Conservation (phyloP, 306 rosid genomes). For the Amphicarpaea edgeworthii region DNA sequence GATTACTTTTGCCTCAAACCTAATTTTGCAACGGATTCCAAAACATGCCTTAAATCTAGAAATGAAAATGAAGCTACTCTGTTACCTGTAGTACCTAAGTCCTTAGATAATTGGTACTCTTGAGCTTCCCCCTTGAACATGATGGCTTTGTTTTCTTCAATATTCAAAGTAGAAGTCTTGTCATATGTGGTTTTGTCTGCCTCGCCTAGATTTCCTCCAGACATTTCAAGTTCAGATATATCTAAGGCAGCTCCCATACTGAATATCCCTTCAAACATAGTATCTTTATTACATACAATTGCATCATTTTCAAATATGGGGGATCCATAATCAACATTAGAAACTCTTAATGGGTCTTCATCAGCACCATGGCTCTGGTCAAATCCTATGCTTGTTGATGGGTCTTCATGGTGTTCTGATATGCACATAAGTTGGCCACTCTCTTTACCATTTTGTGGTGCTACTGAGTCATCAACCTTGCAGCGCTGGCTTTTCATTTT, state of each 20-base stretch:
- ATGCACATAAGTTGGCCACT: conserved; percentile 12
- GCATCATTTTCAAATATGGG: conserved; percentile 39
- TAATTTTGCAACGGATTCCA: no score
- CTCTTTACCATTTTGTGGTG: conserved; percentile 5
- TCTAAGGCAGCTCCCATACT: conserved; percentile 39
- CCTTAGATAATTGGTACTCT: conserved; percentile 44
- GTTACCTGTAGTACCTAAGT: conserved; percentile 50
- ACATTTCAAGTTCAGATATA: conserved; percentile 40
- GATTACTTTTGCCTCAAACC: no score
- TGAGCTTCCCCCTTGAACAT: conserved; percentile 24
- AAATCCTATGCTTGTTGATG: conserved; percentile 43
- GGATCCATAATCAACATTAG: conserved; percentile 24
- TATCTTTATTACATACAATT: conserved; percentile 12
- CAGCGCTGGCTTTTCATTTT: neutral
- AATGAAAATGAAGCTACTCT: conserved; percentile 33
- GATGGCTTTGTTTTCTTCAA: conserved; percentile 37
- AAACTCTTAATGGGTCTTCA: conserved; percentile 32
- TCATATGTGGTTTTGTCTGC: conserved; percentile 23
- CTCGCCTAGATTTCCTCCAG: conserved; percentile 38
- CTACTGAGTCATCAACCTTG: conserved; percentile 6
- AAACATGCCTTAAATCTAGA: no score
- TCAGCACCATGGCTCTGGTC: conserved; percentile 38
- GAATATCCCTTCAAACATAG: conserved; percentile 36
- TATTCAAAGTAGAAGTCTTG: conserved; percentile 34
- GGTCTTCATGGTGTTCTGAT: conserved; percentile 53